These are phyloP conservation scores for Curvularia verruculosa DNA, from an alignment of 2,329 filamentous ascomycete species.

Conservation along the genomic window DNA sequence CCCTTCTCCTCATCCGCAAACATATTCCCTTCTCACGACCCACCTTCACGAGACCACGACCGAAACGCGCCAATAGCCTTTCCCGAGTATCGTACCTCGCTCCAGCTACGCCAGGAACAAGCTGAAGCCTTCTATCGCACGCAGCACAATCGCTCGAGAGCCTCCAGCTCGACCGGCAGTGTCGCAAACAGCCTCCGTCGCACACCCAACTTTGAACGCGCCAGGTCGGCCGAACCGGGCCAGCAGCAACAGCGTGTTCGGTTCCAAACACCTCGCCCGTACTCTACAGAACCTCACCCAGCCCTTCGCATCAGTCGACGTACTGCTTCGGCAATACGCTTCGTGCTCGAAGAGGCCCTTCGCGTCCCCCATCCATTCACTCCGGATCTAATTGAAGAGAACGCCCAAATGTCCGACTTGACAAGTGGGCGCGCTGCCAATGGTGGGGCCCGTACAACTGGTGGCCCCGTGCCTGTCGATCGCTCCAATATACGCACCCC, in stretches of 20 bases:
- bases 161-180: slow-evolving; percentile 61
- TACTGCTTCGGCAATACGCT: slow-evolving; percentile 89
- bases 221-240: slow-evolving; percentile 54
- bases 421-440: slow-evolving; percentile 64
- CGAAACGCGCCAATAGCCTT: slow-evolving; percentile 36
- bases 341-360: slow-evolving; percentile 87
- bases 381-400: slow-evolving; percentile 82
- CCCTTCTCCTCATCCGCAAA: slow-evolving; percentile 31
- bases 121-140: slow-evolving; percentile 44
- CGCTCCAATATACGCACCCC: slow-evolving; percentile 76
- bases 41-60: slow-evolving; percentile 47
- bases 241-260: slow-evolving; percentile 43
- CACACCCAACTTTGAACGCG: slow-evolving; percentile 57
- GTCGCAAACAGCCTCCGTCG: slow-evolving; percentile 59
- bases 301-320: slow-evolving; percentile 77
- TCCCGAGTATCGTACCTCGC: slow-evolving; percentile 42
- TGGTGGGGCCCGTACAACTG: slow-evolving; percentile 62
- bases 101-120: slow-evolving; percentile 53
- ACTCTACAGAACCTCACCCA: slow-evolving; percentile 55
- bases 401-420: slow-evolving; percentile 90
- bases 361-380: slow-evolving; percentile 84
- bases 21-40: slow-evolving; percentile 33
- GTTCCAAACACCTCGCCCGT: slow-evolving; percentile 41
- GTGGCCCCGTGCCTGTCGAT: slow-evolving; percentile 60
- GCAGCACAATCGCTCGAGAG: slow-evolving; percentile 52